Conservation (phyloP, 2,329 filamentous ascomycete species). For the Cryoendolithus antarcticus region DNA sequence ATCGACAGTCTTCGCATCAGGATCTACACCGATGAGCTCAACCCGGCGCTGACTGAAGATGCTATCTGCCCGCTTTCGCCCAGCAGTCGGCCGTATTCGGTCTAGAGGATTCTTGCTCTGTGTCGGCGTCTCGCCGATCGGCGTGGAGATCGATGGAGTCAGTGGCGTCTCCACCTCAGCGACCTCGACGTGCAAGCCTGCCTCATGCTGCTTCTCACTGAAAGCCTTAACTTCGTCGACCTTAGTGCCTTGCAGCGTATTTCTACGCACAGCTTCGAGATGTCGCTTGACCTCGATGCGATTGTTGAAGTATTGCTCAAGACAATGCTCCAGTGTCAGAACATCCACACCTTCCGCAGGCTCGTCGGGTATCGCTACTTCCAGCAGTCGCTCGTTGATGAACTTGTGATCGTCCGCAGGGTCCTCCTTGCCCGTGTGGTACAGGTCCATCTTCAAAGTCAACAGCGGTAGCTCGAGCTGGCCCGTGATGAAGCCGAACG, state of each 20-base stretch:
- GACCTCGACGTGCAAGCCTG: slow-evolving; percentile 4
- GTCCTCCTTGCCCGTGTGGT: slow-evolving; percentile 75
- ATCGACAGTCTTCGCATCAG: slow-evolving; percentile 26
- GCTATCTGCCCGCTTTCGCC: slow-evolving; percentile 33
- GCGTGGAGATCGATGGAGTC: slow-evolving; percentile 16
- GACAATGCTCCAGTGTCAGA: slow-evolving; percentile 75
- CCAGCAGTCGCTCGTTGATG: slow-evolving; percentile 78
- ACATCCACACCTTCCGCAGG: slow-evolving; percentile 45
- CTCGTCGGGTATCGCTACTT: slow-evolving; percentile 76
- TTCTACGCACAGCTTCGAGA: slow-evolving; percentile 42
- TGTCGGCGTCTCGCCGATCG: slow-evolving; percentile 11
- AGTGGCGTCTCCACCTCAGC: slow-evolving; percentile 20
- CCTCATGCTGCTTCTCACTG: slow-evolving; percentile 17
- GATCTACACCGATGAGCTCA: slow-evolving; percentile 19
- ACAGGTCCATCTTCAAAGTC: slow-evolving; percentile 86
- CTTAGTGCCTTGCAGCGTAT: slow-evolving; percentile 40
- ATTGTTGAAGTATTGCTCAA: slow-evolving; percentile 93
- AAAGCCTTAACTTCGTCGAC: slow-evolving; percentile 7
- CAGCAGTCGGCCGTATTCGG: slow-evolving; percentile 22
- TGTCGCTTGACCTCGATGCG: slow-evolving; percentile 78
- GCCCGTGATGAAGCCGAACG: slow-evolving; percentile 88
- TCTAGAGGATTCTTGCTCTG: slow-evolving; percentile 19
- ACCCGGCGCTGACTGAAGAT: slow-evolving; percentile 37
- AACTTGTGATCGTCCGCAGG: slow-evolving; percentile 87
- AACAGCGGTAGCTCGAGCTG: slow-evolving; percentile 76